phyloP scores from a whole-genome alignment of 495 filamentous ascomycete genomes.

The Evansstolkia leycettana region DNA sequence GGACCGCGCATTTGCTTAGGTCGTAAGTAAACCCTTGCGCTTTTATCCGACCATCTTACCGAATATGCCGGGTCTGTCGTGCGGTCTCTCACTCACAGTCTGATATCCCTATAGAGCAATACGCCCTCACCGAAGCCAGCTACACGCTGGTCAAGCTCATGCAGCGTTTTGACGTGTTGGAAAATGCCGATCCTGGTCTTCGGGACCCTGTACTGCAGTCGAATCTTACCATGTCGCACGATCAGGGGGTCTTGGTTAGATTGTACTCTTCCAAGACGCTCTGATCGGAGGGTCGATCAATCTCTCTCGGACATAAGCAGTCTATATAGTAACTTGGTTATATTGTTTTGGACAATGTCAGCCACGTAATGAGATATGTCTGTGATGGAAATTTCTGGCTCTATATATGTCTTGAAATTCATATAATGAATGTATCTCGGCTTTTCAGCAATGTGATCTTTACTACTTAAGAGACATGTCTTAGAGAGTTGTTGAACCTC shows the following conservation, averaged over 20 bases:
- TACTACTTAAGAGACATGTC: too few relatives aligned
- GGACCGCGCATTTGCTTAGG: conserved; percentile 84
- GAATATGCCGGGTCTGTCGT: not conserved
- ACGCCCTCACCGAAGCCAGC: conserved; percentile 70
- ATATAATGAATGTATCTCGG: too few relatives aligned
- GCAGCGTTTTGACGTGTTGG: conserved; percentile 48
- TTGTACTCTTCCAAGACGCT: conserved; percentile 12
- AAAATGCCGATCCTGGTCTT: conserved; percentile 23
- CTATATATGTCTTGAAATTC: too few relatives aligned
- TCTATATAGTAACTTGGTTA: too few relatives aligned
- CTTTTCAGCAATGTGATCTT: too few relatives aligned
- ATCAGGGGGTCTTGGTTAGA: conserved; percentile 21
- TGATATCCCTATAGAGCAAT: conserved; percentile 38
- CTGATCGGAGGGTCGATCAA: too few relatives aligned
- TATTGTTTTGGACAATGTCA: too few relatives aligned
- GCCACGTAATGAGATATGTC: too few relatives aligned
- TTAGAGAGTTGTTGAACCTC: too few relatives aligned
- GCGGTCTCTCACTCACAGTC: too few relatives aligned
- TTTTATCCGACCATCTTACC: not conserved
- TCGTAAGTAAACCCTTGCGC: conserved; percentile 40
- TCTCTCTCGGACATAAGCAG: too few relatives aligned
- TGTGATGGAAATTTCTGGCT: too few relatives aligned
- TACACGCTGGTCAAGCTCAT: conserved; percentile 62
- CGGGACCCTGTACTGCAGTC: conserved; percentile 19
- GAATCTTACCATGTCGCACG: conserved; percentile 29